These are phyloP conservation scores for Termitomyces sp. DNA, from an alignment of 768 basidiomycete genomes.

Conservation along the genomic window DNA sequence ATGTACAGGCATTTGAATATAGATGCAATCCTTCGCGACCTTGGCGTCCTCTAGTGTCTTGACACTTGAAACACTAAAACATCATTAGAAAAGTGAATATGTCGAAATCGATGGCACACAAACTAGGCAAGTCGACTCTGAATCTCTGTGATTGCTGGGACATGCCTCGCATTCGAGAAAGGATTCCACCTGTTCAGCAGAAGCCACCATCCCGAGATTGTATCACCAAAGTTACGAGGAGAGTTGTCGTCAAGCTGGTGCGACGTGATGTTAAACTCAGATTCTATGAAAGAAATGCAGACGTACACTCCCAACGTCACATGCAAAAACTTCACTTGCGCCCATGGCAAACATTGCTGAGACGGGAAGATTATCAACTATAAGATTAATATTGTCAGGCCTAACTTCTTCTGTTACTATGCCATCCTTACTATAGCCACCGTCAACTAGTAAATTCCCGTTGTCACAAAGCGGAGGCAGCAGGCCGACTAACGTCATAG, in stretches of 20 bases:
- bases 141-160: conserved; percentile 90
- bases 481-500: conserved; percentile 95
- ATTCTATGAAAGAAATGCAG: background rate
- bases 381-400: background rate
- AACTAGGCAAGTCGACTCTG: conserved; percentile 94
- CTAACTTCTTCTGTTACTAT: background rate
- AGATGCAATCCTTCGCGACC: conserved; percentile 78
- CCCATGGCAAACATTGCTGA: conserved; percentile 91
- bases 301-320: conserved; percentile 85
- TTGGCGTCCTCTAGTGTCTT: conserved; percentile 96
- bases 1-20: conserved; percentile 94
- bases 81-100: conserved; percentile 4
- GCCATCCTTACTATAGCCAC: conserved; percentile 66
- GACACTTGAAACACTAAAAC: conserved; percentile 83
- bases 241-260: conserved; percentile 87
- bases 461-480: conserved; percentile 93
- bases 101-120: conserved; percentile 23
- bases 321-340: conserved; percentile 84
- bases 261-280: background rate
- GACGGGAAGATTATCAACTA: conserved; percentile 90
- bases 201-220: conserved; percentile 95
- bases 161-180: conserved; percentile 67
- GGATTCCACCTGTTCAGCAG: conserved; percentile 92
- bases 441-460: conserved; percentile 88
- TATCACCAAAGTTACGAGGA: conserved; percentile 91